Conservation (phyloP, 306 rosid genomes). For the Trichosanthes cucumerina region DNA sequence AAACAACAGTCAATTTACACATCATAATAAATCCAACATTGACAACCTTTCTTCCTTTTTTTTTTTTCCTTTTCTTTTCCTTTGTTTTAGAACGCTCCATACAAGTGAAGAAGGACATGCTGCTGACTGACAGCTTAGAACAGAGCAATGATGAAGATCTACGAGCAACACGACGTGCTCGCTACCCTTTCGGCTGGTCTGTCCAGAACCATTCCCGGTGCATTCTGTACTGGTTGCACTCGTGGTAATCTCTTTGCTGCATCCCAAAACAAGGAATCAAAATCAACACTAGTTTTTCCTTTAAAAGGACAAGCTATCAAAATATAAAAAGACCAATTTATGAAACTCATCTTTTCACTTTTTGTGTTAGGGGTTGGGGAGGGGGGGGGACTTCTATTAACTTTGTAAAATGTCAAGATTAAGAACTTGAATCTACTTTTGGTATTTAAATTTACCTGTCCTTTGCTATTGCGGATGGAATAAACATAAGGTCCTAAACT, state of each 20-base stretch:
- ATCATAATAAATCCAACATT: constrained; percentile 6
- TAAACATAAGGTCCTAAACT: background rate
- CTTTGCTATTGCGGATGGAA: background rate
- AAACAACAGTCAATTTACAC: constrained; percentile 10
- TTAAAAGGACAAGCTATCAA: too few relatives aligned
- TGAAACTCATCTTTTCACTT: background rate
- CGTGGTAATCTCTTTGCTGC: constrained; percentile 10
- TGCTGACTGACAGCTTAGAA: background rate
- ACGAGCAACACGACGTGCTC: constrained; percentile 8
- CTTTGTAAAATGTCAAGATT: background rate
- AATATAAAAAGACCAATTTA: too few relatives aligned
- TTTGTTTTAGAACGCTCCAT: background rate
- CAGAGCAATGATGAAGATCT: background rate
- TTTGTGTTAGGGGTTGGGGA: background rate
- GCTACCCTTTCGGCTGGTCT: constrained; percentile 11
- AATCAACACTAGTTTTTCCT: background rate
- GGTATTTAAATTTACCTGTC: background rate
- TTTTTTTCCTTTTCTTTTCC: background rate
- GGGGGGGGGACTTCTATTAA: background rate
- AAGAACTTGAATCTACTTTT: too few relatives aligned
- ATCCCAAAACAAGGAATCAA: background rate
- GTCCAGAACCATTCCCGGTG: constrained; percentile 12
- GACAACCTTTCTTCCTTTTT: background rate
- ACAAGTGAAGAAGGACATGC: background rate
- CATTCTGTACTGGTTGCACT: constrained; percentile 11